Base-by-base conservation (phyloP, 352 stramenopile species). In the Pythium brassicae region DNA sequence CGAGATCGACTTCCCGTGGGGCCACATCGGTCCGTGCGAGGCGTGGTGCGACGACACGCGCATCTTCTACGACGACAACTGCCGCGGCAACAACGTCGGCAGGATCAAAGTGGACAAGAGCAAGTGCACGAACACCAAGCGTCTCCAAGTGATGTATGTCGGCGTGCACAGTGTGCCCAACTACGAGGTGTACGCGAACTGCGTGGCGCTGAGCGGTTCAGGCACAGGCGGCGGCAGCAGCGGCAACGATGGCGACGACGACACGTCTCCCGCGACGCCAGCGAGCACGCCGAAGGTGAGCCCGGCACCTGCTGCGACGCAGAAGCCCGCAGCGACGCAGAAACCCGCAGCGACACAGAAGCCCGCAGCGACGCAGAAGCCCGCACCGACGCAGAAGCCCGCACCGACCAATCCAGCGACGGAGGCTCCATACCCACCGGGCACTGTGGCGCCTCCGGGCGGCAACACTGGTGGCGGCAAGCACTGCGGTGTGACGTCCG, bases 1-100 rank as follows among this genome's bases (percentile, higher is more conserved):
- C n/a, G 61, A 68, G 32, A 50, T 68, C 44, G 55, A 68, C 50
- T 68, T 68, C 50, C 61, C 61, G 22, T 63, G 61, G 61, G 37
- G 37, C 46, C 61, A 68, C 55, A 35, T n/a, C 9, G 55, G 61
- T 22, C 49, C 55, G 17, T 68, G 61, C 20, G 61, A 61, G 17
- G 61, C 50, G 26, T 68, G 59, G 55, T 68, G 61, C 25, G 61
- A 68, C 45, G 51, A 68, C 39, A 55, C 35, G 10, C 25, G 45
- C 34, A 57, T 68, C 46, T 68, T 63, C 56, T 39, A 48, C 23
- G 20, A 63, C n/a, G 50, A 52, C 17, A 46, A 68, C 25, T 68
- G 61, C 61, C 44, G 53, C 23, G 55, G 42, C 46, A 63, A 68
- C 61, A 57, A 46, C 9, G 45, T 68, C 40, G 61, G 60, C 25